Evolutionary conservation across 352 stramenopile genomes (phyloP), one percentile per base, ranked within the genome.

Genomic region (Phytophthora cryptogea): DNA sequence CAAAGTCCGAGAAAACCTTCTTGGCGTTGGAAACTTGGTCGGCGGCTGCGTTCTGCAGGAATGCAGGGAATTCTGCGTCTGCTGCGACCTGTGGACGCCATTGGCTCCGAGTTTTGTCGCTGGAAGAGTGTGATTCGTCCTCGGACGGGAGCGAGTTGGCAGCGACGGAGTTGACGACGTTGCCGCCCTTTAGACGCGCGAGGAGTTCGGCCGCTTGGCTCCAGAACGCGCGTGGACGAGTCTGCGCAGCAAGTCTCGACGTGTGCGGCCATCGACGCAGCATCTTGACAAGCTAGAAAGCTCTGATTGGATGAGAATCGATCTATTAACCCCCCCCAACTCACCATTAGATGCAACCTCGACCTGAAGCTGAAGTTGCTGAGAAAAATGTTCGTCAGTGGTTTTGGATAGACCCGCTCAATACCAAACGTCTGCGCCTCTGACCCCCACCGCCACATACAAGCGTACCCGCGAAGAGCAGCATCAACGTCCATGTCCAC

Each of bases 391-490:
- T n/a, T n/a, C n/a, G n/a, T n/a, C n/a, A n/a, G n/a, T n/a, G n/a
- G n/a, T n/a, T n/a, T n/a, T n/a, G n/a, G n/a, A n/a, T n/a, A n/a
- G n/a, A n/a, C 88, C 39, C 85, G 82, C 56, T 96, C 85, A 35
- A 96, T 77, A 2, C 78, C 82, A 2, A 95, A 54, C 6, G 84
- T 93, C 51, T 92, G 77, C 9, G 82, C 84, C 33, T 91, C 43
- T 93, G 83, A n/a, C 85, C 85, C 26, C 88, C 28, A 30, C 82
- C 80, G 2, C 85, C 85, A 36, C 85, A 86, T 8, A 92, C 39
- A 0, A 93, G 63, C 9, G 66, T 88, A 9, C 70, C 48, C 1
- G 58, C 41, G 65, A 90, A 94, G 13, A 90, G 59, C 2, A 70
- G 41, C 23, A 72, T 30, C 9, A 94, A 66, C 39, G 75, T 43